Percentiles rank a stretch among this genome's conserved stretches.
Conservation (phyloP, 805 yeast species). For the Candida maris region DNA sequence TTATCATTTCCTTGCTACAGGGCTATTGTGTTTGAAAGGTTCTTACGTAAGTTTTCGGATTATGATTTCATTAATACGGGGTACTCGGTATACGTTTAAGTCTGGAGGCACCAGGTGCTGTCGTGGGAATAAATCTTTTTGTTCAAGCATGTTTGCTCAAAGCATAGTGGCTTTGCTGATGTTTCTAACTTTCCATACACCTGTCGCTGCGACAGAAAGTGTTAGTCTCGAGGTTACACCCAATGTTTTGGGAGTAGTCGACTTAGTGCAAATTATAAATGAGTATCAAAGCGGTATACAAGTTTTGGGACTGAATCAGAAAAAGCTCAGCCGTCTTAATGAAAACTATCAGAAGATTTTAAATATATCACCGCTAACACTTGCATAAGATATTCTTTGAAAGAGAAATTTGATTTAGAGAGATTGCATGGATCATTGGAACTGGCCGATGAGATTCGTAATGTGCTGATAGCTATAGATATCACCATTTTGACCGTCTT, state of each 20-base stretch:
- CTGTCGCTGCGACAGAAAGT: background rate
- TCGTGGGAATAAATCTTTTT: too few species aligned
- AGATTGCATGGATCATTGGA: background rate
- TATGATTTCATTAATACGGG: too few species aligned
- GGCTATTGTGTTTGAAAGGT: too few species aligned
- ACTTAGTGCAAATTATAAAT: conserved; percentile 12
- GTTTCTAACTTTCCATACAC: background rate
- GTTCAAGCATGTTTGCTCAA: too few species aligned
- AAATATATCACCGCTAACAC: conserved; percentile 14
- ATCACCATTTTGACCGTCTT: conserved; percentile 16
- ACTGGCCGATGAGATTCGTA: conserved; percentile 3
- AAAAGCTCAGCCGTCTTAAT: conserved; percentile 3
- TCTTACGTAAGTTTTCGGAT: too few species aligned
- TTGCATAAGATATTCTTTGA: conserved; percentile 16
- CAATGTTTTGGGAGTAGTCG: conserved; percentile 6
- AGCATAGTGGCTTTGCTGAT: too few species aligned
- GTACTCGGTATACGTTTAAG: too few species aligned
- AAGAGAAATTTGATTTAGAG: conserved; percentile 10
- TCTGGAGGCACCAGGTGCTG: too few species aligned
- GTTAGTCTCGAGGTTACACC: conserved; percentile 28
- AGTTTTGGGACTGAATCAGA: conserved; percentile 6
- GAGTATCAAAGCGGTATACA: conserved; percentile 9
- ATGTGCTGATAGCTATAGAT: conserved; percentile 21
- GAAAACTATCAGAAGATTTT: conserved; percentile 10
- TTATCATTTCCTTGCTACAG: too few species aligned